These are phyloP conservation scores for Salvia rosmarinus DNA, from an alignment of 257 asterid species.

Conservation along the genomic window DNA sequence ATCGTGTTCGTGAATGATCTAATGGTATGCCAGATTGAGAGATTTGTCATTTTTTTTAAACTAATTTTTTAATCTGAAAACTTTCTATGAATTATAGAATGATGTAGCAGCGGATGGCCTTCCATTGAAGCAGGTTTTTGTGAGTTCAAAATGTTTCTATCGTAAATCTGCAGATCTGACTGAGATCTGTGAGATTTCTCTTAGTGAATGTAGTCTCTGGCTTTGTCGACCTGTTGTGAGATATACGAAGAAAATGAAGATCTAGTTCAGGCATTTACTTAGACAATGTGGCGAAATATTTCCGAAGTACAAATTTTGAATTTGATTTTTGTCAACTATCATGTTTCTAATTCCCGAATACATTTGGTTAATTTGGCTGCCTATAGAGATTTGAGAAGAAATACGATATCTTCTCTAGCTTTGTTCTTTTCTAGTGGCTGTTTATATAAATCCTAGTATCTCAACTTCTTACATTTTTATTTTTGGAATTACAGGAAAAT, in stretches of 20 bases:
- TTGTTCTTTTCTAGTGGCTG: background rate
- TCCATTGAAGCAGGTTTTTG: background rate
- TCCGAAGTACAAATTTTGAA: background rate
- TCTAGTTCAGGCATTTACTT: background rate
- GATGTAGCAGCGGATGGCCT: conserved; percentile 19
- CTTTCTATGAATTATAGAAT: background rate
- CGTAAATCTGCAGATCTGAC: conserved; percentile 28
- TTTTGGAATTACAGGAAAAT: conserved; percentile 46
- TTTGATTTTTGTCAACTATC: background rate
- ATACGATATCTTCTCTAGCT: background rate
- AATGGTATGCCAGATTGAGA: conserved; percentile 13
- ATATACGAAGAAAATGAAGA: background rate
- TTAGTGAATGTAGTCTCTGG: background rate
- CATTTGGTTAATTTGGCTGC: background rate
- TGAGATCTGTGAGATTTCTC: conserved; percentile 27
- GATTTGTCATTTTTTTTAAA: background rate
- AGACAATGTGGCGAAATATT: background rate
- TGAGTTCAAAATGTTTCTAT: background rate
- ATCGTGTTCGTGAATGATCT: conserved; percentile 1
- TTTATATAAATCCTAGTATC: background rate
- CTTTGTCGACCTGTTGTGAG: background rate
- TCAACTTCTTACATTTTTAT: background rate
- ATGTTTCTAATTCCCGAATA: background rate
- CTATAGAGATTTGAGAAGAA: background rate
- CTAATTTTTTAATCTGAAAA: background rate